Percentiles rank a stretch among this genome's conserved stretches.
These are phyloP conservation scores for Chytriomyces sp. DNA, from an alignment of 192 early-diverging fungal species.

Conservation along the genomic window DNA sequence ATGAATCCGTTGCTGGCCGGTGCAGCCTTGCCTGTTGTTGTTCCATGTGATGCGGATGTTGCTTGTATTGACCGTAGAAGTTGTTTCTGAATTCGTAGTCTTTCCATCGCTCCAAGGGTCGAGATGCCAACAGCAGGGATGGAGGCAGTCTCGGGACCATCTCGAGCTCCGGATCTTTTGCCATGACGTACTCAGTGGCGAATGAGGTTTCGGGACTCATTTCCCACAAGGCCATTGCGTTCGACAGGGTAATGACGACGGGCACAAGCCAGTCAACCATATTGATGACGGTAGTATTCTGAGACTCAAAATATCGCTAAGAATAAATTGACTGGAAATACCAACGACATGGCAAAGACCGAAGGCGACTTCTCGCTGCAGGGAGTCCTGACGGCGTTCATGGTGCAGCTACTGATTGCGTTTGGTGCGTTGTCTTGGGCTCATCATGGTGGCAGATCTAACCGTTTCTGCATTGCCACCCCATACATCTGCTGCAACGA, in stretches of 20 bases:
- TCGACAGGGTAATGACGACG: conserved; percentile 11
- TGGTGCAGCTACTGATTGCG: conserved; percentile 32
- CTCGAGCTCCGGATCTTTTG: background rate
- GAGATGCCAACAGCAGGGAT: background rate
- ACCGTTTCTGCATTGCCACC: background rate
- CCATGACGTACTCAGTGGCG: conserved; percentile 60
- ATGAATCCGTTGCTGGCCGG: no score
- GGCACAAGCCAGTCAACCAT: conserved; percentile 26
- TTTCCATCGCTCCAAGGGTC: background rate
- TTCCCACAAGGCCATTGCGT: conserved; percentile 28
- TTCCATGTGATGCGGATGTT: no score
- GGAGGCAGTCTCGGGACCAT: background rate
- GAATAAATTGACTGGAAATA: no score
- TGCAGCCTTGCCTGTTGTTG: no score
- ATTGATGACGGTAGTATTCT: no score
- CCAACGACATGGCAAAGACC: conserved; percentile 2
- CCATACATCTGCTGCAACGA: background rate
- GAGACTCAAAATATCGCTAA: no score
- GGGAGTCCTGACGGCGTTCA: conserved; percentile 30
- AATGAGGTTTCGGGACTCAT: conserved; percentile 11
- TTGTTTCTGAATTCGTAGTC: background rate
- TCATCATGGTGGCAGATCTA: background rate
- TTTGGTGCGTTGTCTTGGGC: background rate
- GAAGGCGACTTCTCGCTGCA: conserved; percentile 22
- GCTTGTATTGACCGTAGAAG: no score